phyloP scores from a whole-genome alignment of 306 rosid species.

The Hippophae tibetana region DNA sequence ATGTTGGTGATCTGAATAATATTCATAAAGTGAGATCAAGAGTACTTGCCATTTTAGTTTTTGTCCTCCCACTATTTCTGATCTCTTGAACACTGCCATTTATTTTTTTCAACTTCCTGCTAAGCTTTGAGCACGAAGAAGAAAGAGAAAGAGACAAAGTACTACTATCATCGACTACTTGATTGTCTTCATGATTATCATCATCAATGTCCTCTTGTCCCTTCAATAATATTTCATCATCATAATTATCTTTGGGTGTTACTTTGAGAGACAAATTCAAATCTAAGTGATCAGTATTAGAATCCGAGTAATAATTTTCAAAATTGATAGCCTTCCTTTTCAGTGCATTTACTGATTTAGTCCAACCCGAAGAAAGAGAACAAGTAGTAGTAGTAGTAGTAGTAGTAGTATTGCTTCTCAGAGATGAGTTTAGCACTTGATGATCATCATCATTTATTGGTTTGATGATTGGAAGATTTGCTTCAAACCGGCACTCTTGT shows the following conservation, averaged over 20 bases:
- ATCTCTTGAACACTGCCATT: slow-evolving; percentile 10
- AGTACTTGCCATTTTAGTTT: slow-evolving; percentile 35
- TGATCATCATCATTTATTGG: too few species aligned
- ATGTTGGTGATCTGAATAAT: slow-evolving; percentile 7
- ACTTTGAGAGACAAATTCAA: slow-evolving; percentile 64
- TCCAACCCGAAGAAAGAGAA: slow-evolving; percentile 14
- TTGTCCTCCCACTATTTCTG: slow-evolving; percentile 7
- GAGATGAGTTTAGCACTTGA: too few species aligned
- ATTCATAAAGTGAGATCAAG: slow-evolving; percentile 86
- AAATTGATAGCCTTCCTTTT: slow-evolving; percentile 8
- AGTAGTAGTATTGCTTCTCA: too few species aligned
- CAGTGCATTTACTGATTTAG: slow-evolving; percentile 13
- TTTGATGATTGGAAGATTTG: too few species aligned
- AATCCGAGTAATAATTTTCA: background rate
- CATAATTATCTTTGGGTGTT: slow-evolving; percentile 9
- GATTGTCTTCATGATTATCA: too few species aligned
- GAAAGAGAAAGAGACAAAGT: slow-evolving; percentile 57
- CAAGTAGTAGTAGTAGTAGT: background rate
- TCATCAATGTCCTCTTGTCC: background rate
- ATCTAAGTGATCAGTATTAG: slow-evolving; percentile 27
- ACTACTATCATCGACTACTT: slow-evolving; percentile 29
- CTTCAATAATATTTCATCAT: slow-evolving; percentile 7
- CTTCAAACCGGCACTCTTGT: too few species aligned
- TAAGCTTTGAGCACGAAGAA: slow-evolving; percentile 18
- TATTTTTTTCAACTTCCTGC: slow-evolving; percentile 14